phyloP scores from a whole-genome alignment of 75 land plant genomes.

The Selaginella moellendorffii region DNA sequence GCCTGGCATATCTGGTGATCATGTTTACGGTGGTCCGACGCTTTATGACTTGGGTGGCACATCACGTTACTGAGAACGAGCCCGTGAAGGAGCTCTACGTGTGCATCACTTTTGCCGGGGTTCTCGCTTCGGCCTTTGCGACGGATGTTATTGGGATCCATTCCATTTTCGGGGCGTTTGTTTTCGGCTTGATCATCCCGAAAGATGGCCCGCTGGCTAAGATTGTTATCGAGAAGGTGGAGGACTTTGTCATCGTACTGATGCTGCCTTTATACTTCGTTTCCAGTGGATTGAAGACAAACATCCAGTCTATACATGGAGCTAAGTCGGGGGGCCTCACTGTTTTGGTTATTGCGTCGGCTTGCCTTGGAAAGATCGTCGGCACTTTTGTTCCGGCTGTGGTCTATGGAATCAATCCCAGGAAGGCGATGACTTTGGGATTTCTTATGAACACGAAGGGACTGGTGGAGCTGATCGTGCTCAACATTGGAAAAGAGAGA shows the following conservation, averaged over 20 bases:
- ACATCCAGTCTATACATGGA: slow-evolving; percentile 26
- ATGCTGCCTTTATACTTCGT: slow-evolving; percentile 36
- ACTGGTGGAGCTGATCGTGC: slow-evolving; percentile 24
- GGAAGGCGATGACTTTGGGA: slow-evolving; percentile 13
- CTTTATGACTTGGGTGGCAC: slow-evolving; percentile 10
- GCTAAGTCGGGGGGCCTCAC: slow-evolving; percentile 27
- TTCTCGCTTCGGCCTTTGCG: slow-evolving; percentile 14
- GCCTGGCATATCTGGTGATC: slow-evolving; percentile 30
- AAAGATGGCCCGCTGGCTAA: slow-evolving; percentile 29
- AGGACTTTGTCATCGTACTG: slow-evolving; percentile 30
- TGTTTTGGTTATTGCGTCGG: slow-evolving; percentile 26
- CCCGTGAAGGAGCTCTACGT: slow-evolving; percentile 19
- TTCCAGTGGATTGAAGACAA: slow-evolving; percentile 23
- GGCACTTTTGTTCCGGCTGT: slow-evolving; percentile 34
- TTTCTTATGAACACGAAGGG: slow-evolving; percentile 26
- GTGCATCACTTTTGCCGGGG: slow-evolving; percentile 20
- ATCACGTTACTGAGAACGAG: slow-evolving; percentile 11
- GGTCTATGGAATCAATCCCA: slow-evolving; percentile 7
- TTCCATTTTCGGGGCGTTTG: slow-evolving; percentile 31
- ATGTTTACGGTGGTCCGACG: slow-evolving; percentile 16
- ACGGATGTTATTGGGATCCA: slow-evolving; percentile 31
- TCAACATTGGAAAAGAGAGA: slow-evolving; percentile 35
- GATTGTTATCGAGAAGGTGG: slow-evolving; percentile 32
- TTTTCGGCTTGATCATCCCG: slow-evolving; percentile 38
- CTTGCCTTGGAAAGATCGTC: slow-evolving; percentile 38